These are phyloP conservation scores for Ophiocordyceps camponoti-floridani DNA, from an alignment of 2,329 filamentous ascomycete genomes.

Conservation along the genomic window DNA sequence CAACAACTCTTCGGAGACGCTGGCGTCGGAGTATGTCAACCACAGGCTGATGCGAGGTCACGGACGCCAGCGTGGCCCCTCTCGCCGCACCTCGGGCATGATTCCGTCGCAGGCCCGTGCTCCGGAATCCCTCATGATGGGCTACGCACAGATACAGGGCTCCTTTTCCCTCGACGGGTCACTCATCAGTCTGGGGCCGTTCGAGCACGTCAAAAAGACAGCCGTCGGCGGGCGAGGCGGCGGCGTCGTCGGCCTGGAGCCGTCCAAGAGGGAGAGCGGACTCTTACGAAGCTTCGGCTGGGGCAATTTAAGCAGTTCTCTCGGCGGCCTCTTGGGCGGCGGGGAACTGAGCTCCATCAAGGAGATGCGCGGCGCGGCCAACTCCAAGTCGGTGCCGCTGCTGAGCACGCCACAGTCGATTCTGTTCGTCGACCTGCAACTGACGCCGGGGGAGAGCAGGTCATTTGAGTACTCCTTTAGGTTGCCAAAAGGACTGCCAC, in stretches of 20 bases:
- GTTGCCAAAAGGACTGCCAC: conserved; percentile 75
- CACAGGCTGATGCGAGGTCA: conserved; percentile 20
- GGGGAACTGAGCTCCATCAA: conserved; percentile 84
- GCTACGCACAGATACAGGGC: conserved; percentile 84
- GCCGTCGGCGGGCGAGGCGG: conserved; percentile 77
- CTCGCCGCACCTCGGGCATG: conserved; percentile 27
- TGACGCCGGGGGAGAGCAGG: conserved; percentile 75
- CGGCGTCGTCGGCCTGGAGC: conserved; percentile 68
- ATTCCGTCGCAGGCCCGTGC: conserved; percentile 24
- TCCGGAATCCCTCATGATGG: conserved; percentile 88
- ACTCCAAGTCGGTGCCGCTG: conserved; percentile 72
- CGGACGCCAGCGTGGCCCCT: conserved; percentile 21
- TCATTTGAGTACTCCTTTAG: conserved; percentile 77
- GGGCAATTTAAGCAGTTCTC: conserved; percentile 71
- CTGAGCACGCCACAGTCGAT: conserved; percentile 93
- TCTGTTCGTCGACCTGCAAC: conserved; percentile 78
- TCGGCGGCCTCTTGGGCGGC: conserved; percentile 73
- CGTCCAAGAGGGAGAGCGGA: conserved; percentile 54
- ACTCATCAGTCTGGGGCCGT: conserved; percentile 71
- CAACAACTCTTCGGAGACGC: conserved; percentile 85
- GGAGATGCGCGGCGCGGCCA: conserved; percentile 80
- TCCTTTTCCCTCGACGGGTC: conserved; percentile 87
- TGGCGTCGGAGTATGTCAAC: conserved; percentile 73
- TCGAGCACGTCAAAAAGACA: conserved; percentile 93
- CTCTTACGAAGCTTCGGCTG: conserved; percentile 75